phyloP scores from a whole-genome alignment of 345 rosid species.

The Linum tenue region DNA sequence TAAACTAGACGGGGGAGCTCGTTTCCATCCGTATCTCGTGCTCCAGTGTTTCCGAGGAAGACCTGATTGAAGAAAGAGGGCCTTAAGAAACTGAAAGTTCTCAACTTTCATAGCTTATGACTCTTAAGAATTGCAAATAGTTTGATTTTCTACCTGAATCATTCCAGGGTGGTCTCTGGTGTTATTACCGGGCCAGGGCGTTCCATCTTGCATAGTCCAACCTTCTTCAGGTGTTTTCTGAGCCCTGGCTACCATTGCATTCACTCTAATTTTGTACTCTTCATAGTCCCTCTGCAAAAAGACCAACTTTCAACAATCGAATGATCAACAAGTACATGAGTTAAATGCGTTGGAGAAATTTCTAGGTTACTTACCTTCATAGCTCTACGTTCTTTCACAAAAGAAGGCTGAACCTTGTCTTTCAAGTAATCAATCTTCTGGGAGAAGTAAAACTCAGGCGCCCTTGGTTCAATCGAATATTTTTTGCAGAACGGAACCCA shows the following conservation, averaged over 20 bases:
- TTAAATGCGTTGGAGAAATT: too few species aligned
- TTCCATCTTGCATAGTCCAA: slow-evolving; percentile 99
- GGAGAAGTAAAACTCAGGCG: slow-evolving; percentile 96
- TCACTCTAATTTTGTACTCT: slow-evolving; percentile 76
- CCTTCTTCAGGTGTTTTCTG: slow-evolving; percentile 98
- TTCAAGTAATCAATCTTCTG: slow-evolving; percentile 95
- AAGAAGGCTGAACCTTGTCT: slow-evolving; percentile 92
- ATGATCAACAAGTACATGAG: not conserved
- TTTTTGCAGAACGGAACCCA: slow-evolving; percentile 99
- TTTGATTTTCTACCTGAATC: slow-evolving; percentile 89
- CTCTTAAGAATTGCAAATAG: not conserved
- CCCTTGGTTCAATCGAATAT: slow-evolving; percentile 77
- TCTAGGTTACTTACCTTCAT: slow-evolving; percentile 61
- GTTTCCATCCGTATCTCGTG: slow-evolving; percentile 76
- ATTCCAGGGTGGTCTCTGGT: slow-evolving; percentile 93
- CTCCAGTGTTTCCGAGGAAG: slow-evolving; percentile 89
- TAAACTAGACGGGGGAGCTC: slow-evolving; percentile 92
- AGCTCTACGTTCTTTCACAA: slow-evolving; percentile 96
- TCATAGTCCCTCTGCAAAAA: slow-evolving; percentile 79
- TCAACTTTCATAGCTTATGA: too few species aligned
- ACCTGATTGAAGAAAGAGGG: slow-evolving; percentile 32
- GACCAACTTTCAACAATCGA: not conserved
- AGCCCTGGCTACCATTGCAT: slow-evolving; percentile 89
- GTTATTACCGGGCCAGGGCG: slow-evolving; percentile 98
- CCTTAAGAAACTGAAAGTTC: too few species aligned